phyloP scores from a whole-genome alignment of 441 rosid species.

The Cnidoscolus chayamansa region DNA sequence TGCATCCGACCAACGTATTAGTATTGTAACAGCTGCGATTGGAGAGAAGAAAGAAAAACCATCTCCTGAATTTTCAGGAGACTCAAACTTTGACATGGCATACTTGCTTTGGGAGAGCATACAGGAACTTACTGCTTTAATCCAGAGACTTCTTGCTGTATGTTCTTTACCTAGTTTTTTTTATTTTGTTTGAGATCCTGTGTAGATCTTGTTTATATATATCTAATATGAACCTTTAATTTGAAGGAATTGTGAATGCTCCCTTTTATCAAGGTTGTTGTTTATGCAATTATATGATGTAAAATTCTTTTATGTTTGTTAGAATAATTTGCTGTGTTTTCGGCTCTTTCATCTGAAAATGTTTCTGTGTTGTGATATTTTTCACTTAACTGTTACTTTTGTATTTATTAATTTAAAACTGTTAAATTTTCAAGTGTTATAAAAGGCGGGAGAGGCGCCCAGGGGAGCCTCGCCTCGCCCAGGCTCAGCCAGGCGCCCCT shows the following conservation, averaged over 20 bases:
- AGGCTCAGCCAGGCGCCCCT: too few species aligned
- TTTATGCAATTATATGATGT: not conserved
- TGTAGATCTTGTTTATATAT: too few species aligned
- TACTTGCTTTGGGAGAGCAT: slow-evolving; percentile 62
- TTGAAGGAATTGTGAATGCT: not conserved
- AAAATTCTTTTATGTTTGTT: not conserved
- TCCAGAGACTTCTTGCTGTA: slow-evolving; percentile 67
- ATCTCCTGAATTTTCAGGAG: slow-evolving; percentile 30
- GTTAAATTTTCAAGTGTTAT: too few species aligned
- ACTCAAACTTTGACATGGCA: slow-evolving; percentile 33
- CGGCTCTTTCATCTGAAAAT: not conserved
- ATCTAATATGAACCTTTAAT: too few species aligned
- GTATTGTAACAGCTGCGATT: slow-evolving; percentile 30
- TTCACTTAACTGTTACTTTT: not conserved
- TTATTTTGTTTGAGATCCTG: too few species aligned
- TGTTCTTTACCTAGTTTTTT: slow-evolving; percentile 28
- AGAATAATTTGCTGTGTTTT: not conserved
- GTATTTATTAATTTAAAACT: not conserved
- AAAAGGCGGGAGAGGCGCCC: too few species aligned
- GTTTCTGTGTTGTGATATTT: not conserved
- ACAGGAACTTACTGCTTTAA: slow-evolving; percentile 48
- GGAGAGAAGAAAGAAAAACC: slow-evolving; percentile 42
- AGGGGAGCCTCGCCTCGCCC: too few species aligned
- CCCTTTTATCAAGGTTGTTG: not conserved
- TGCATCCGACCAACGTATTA: slow-evolving; percentile 33